Conservation (phyloP, 805 yeast species). For the Jamesozyma jinghongensis region DNA sequence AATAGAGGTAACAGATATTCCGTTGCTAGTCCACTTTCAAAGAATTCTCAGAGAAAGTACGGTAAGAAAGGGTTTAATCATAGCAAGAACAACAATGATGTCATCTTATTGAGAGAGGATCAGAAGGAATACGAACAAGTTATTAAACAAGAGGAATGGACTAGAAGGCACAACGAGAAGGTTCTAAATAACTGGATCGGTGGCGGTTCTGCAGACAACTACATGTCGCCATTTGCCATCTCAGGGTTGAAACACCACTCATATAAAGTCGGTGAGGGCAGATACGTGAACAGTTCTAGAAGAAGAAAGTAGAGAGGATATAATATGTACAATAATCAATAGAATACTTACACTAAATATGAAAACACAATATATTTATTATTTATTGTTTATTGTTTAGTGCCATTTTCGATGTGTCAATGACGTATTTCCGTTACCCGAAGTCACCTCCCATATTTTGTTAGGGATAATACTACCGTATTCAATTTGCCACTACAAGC, state of each 20-base stretch:
- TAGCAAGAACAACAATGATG: constrained; percentile 45
- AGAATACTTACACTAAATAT: not conserved
- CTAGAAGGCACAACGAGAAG: constrained; percentile 76
- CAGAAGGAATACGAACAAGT: constrained; percentile 90
- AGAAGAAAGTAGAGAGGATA: constrained; percentile 24
- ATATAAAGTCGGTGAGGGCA: constrained; percentile 78
- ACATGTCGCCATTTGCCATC: constrained; percentile 77
- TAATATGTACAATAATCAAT: not conserved
- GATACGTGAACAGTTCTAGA: constrained; percentile 63
- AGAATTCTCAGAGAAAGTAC: constrained; percentile 54
- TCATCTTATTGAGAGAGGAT: constrained; percentile 66
- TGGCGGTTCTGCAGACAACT: constrained; percentile 71
- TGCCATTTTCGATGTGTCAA: not conserved
- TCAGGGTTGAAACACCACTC: constrained; percentile 53
- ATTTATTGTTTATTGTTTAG: not conserved
- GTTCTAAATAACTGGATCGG: constrained; percentile 83
- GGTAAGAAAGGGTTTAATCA: constrained; percentile 81
- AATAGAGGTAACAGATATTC: constrained; percentile 77
- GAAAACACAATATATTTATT: too few relatives aligned
- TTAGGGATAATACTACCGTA: too few relatives aligned
- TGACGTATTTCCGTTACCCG: not conserved
- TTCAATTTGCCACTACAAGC: too few relatives aligned
- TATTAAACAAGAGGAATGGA: constrained; percentile 80
- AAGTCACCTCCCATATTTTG: too few relatives aligned
- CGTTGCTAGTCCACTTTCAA: constrained; percentile 80